Evolutionary conservation across 75 land plant species (phyloP).

Genomic region (Selaginella tamariscina): DNA sequence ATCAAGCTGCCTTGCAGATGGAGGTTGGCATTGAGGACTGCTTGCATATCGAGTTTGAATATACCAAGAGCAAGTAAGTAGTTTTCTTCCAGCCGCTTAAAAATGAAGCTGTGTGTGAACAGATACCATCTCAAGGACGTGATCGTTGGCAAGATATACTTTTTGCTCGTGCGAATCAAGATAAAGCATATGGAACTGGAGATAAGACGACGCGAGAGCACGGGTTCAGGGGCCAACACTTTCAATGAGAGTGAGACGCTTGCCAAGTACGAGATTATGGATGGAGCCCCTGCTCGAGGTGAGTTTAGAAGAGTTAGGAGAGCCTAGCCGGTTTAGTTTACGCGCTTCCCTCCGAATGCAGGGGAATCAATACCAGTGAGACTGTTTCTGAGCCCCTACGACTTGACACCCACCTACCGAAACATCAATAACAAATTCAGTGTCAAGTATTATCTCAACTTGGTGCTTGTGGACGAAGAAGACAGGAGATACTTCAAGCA

Average conservation of each 20-base stretch:
- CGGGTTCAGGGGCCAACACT: conserved; percentile 91
- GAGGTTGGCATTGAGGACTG: conserved; percentile 99
- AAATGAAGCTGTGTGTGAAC: conserved; percentile 9
- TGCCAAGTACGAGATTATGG: conserved; percentile 95
- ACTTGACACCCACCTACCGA: conserved; percentile 86
- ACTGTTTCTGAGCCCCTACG: conserved; percentile 86
- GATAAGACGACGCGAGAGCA: conserved; percentile 88
- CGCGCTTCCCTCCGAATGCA: conserved; percentile 25
- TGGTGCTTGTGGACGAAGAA: conserved; percentile 97
- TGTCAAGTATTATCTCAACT: conserved; percentile 87
- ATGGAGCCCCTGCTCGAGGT: conserved; percentile 99
- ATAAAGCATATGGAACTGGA: conserved; percentile 99
- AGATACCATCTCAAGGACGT: conserved; percentile 97
- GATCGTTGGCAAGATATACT: conserved; percentile 90
- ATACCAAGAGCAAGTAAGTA: conserved; percentile 88
- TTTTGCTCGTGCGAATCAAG: too few relatives aligned
- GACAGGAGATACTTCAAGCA: conserved; percentile 94
- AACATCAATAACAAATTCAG: conserved; percentile 99
- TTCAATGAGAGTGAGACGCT: conserved; percentile 96
- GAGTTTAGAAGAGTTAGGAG: too few relatives aligned
- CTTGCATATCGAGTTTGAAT: conserved; percentile 95
- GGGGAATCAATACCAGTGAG: conserved; percentile 96
- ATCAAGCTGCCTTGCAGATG: conserved; percentile 78
- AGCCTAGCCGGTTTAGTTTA: too few relatives aligned
- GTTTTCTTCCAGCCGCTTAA: not conserved